Conservation (phyloP, 345 rosid species). For the Populus ilicifolia region DNA sequence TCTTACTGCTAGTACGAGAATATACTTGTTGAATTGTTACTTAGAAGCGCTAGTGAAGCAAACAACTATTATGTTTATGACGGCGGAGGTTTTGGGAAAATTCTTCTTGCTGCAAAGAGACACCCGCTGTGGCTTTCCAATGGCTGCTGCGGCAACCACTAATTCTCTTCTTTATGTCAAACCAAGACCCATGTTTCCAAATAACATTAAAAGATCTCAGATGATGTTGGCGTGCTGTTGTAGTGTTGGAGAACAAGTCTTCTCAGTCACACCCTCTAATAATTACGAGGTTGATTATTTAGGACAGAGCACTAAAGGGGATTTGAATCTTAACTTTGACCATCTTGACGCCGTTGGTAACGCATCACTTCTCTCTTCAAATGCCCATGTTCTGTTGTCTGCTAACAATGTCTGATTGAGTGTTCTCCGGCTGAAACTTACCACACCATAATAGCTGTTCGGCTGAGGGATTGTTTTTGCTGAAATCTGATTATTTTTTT, state of each 20-base stretch:
- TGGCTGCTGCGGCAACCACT: not conserved
- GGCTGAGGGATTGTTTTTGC: too few species aligned
- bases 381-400: not conserved
- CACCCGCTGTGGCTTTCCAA: not conserved
- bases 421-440: not conserved
- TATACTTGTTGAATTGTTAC: too few species aligned
- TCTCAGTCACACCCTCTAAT: conserved; percentile 64
- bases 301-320: conserved; percentile 93
- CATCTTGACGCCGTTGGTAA: conserved; percentile 57
- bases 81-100: not conserved
- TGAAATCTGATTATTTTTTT: not conserved
- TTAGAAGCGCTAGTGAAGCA: not conserved
- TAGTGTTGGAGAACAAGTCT: conserved; percentile 43
- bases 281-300: conserved; percentile 76
- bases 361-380: not conserved
- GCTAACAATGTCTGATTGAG: not conserved
- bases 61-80: not conserved
- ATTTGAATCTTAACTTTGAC: conserved; percentile 73
- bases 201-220: not conserved
- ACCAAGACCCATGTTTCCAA: not conserved
- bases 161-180: not conserved
- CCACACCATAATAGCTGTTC: too few species aligned
- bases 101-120: not conserved
- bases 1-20: too few species aligned
- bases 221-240: not conserved